Conservation (phyloP, 805 yeast species). For the Myxozyma neotropica region DNA sequence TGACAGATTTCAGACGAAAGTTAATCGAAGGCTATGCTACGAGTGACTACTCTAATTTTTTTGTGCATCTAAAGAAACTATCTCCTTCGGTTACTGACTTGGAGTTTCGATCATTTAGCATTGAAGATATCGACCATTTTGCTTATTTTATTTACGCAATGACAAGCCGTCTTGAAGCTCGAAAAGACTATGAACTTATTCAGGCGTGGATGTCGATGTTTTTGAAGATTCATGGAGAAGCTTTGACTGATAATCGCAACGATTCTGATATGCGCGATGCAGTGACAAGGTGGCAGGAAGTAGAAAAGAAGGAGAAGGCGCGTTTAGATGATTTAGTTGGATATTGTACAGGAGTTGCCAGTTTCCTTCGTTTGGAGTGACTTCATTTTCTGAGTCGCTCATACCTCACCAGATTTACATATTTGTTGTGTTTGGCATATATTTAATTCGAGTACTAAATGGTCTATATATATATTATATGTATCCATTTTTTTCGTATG, state of each 20-base stretch:
- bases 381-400: too few relatives aligned
- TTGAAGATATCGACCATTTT: conserved; percentile 62
- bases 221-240: conserved; percentile 80
- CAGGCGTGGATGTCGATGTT: conserved; percentile 80
- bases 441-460: neutral
- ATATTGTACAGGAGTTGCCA: conserved; percentile 74
- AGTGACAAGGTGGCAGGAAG: conserved; percentile 52
- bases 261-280: conserved; percentile 46
- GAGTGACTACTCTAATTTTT: conserved; percentile 51
- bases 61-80: conserved; percentile 56
- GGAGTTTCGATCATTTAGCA: conserved; percentile 78
- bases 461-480: too few relatives aligned
- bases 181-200: conserved; percentile 70
- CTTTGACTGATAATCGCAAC: conserved; percentile 46
- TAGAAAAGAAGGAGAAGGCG: conserved; percentile 47
- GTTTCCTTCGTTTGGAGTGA: conserved; percentile 43
- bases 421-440: neutral
- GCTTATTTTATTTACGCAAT: conserved; percentile 68
- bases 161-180: conserved; percentile 56
- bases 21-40: conserved; percentile 56
- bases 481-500: too few relatives aligned
- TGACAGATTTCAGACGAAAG: conserved; percentile 62
- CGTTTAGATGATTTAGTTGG: conserved; percentile 66
- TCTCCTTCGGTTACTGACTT: conserved; percentile 81
- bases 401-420: too few relatives aligned